A percentile compares a stretch with the other conserved stretches of the same genome.
phyloP scores from a whole-genome alignment of 2,329 filamentous ascomycete species.

The Neofusicoccum laricinum region DNA sequence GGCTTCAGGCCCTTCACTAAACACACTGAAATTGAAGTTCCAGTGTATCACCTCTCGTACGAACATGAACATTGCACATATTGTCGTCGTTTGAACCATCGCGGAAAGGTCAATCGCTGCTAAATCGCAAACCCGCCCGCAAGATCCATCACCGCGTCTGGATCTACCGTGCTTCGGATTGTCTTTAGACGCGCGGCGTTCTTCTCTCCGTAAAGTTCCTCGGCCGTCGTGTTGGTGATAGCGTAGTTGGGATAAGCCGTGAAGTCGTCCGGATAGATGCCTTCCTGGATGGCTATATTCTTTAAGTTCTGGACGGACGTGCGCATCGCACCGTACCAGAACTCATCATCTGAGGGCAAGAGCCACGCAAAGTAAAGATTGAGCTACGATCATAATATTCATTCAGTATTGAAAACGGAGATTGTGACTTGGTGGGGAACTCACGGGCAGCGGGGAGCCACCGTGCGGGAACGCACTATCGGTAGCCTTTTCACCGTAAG shows the following conservation, averaged over 20 bases:
- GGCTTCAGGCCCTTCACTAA: no score
- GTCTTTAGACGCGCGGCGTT: background rate
- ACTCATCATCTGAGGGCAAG: background rate
- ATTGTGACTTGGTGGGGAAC: no score
- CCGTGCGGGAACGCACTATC: background rate
- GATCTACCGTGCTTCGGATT: background rate
- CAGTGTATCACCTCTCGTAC: no score
- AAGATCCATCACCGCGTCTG: background rate
- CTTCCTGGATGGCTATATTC: background rate
- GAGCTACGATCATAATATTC: background rate
- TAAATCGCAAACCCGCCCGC: background rate
- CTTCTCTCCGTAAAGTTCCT: background rate
- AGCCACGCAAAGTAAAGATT: constrained; percentile 2
- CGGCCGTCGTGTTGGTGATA: background rate
- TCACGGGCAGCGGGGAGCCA: background rate
- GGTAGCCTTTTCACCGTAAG: background rate
- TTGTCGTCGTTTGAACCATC: no score
- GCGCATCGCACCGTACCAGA: constrained; percentile 4
- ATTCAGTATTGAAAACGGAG: no score
- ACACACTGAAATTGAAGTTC: no score
- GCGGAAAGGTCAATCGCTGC: no score
- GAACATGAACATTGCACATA: no score
- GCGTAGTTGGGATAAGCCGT: background rate
- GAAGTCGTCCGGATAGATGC: background rate
- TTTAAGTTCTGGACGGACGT: background rate